Percentiles rank a stretch among this genome's conserved stretches.
Evolutionary conservation across 371 early-diverging fungal genomes (phyloP).

Genomic region (Mucor velutinosus): DNA sequence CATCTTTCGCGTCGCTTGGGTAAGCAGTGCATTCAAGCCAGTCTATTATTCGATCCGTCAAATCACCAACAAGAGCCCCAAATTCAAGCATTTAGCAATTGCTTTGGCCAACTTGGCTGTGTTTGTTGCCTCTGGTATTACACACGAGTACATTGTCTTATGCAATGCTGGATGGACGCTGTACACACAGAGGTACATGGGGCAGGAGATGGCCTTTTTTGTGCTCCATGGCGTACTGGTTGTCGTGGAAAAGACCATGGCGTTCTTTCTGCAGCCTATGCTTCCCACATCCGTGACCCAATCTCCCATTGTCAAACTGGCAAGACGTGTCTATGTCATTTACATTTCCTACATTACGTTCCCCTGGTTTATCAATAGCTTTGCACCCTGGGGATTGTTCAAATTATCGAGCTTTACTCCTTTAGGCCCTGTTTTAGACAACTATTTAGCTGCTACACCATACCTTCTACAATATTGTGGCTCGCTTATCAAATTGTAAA

Average conservation of each 20-base stretch:
- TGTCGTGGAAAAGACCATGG: slow-evolving; percentile 12
- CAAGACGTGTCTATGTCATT: slow-evolving; percentile 32
- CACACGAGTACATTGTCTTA: slow-evolving; percentile 34
- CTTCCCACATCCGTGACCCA: not conserved
- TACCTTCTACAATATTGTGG: slow-evolving; percentile 12
- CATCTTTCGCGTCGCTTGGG: slow-evolving; percentile 15
- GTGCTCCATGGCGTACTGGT: slow-evolving; percentile 31
- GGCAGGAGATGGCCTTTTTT: slow-evolving; percentile 37
- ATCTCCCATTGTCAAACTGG: not conserved
- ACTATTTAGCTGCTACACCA: not conserved
- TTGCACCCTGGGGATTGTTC: slow-evolving; percentile 33
- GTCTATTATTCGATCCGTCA: slow-evolving; percentile 10
- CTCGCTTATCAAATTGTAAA: not conserved
- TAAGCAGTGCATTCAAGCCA: slow-evolving; percentile 16
- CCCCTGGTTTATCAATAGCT: slow-evolving; percentile 32
- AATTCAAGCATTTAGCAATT: slow-evolving; percentile 12
- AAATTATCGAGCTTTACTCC: slow-evolving; percentile 12
- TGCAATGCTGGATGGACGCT: slow-evolving; percentile 34
- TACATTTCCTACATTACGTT: slow-evolving; percentile 20
- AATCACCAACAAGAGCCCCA: not conserved
- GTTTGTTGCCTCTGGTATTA: slow-evolving; percentile 30
- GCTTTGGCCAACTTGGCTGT: slow-evolving; percentile 29
- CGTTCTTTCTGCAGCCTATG: not conserved
- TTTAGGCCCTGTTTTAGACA: not conserved
- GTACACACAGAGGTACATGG: slow-evolving; percentile 26